A percentile compares a stretch with the other conserved stretches of the same genome.
Evolutionary conservation across 1,139 yeast genomes (phyloP).

Genomic region (Nakaseomyces bracarensis): DNA sequence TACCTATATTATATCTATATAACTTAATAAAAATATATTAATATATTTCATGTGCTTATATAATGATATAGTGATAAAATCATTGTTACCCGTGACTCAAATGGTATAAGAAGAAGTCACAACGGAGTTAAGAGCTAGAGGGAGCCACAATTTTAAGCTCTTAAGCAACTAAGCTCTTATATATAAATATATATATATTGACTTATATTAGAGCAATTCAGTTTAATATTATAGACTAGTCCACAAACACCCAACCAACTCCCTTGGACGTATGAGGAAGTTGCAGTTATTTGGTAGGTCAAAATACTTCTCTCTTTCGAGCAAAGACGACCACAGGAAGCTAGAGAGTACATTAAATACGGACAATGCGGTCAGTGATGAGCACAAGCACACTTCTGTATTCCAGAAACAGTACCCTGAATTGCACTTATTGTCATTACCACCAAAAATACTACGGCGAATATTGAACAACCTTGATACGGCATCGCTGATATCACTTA

Average conservation of each 20-base stretch:
- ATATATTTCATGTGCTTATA: background rate
- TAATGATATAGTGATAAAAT: conserved; percentile 3
- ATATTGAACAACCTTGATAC: conserved; percentile 22
- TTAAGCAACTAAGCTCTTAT: background rate
- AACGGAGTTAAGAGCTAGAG: background rate
- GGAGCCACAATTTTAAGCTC: background rate
- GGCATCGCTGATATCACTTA: conserved; percentile 18
- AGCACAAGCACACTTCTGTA: no score
- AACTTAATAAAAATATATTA: no score
- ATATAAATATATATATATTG: no score
- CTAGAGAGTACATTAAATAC: background rate
- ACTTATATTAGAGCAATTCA: no score
- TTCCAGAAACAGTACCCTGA: no score
- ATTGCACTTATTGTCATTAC: conserved; percentile 11
- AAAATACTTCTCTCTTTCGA: conserved; percentile 12
- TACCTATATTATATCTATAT: no score
- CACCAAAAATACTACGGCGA: conserved; percentile 17
- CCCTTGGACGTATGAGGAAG: no score
- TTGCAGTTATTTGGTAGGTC: conserved; percentile 24
- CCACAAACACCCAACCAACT: no score
- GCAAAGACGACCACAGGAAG: background rate
- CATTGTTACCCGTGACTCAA: background rate
- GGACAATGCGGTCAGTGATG: no score
- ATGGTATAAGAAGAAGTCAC: background rate
- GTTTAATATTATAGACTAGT: no score